These are phyloP conservation scores for Pezicula rhizophila DNA, from an alignment of 2,329 filamentous ascomycete species.

Conservation along the genomic window DNA sequence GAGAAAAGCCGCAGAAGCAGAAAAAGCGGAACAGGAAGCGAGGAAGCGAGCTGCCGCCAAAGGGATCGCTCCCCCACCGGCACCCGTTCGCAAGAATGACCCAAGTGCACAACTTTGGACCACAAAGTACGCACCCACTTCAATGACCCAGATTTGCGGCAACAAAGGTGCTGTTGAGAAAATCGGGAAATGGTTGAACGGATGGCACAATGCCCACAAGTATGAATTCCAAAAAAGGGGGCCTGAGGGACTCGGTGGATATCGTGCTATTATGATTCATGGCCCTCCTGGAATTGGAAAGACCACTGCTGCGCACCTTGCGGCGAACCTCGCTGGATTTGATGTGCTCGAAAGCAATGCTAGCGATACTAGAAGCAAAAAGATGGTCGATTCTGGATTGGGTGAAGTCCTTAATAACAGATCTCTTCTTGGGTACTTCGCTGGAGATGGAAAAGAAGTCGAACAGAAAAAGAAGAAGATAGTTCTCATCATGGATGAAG, in stretches of 20 bases:
- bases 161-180: constrained; percentile 89
- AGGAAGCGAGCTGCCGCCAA: constrained; percentile 24
- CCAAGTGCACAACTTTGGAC: constrained; percentile 75
- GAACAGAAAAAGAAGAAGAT: constrained; percentile 84
- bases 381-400: constrained; percentile 83
- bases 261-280: constrained; percentile 88
- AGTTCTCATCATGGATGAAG: constrained; percentile 96
- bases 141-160: constrained; percentile 83
- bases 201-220: constrained; percentile 74
- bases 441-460: constrained; percentile 73
- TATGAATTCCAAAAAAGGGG: constrained; percentile 78
- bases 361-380: constrained; percentile 93
- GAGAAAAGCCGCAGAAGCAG: constrained; percentile 43
- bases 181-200: constrained; percentile 79
- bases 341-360: constrained; percentile 94
- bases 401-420: constrained; percentile 89
- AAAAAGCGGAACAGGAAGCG: constrained; percentile 40
- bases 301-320: constrained; percentile 91
- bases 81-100: constrained; percentile 32
- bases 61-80: constrained; percentile 33
- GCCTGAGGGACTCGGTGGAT: constrained; percentile 74
- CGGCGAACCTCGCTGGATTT: constrained; percentile 87
- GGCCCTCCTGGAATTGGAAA: constrained; percentile 96
- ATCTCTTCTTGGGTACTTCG: constrained; percentile 86
- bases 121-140: constrained; percentile 85